A percentile compares a stretch with the other conserved stretches of the same genome.
Conservation (phyloP, 2,329 filamentous ascomycete genomes). For the Xylariaceae sp. region DNA sequence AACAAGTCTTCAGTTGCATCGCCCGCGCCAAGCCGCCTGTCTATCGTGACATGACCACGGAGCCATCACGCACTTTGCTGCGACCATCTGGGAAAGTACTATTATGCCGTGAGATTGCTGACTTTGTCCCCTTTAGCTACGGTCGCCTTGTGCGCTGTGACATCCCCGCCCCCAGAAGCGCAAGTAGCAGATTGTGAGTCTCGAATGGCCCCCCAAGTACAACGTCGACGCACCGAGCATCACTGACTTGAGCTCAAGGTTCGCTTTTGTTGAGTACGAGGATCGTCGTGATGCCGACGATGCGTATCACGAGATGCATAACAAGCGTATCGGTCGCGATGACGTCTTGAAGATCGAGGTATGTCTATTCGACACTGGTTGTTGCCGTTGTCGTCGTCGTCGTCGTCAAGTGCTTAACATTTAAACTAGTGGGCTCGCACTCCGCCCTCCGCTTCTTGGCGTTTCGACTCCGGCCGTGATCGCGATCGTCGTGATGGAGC, state of each 20-base stretch:
- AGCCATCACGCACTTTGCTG: conserved; percentile 30
- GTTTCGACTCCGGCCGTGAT: conserved; percentile 87
- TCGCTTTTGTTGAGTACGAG: conserved; percentile 99
- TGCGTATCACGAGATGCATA: conserved; percentile 99
- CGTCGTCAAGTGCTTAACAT: conserved; percentile 17
- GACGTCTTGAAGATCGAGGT: conserved; percentile 98
- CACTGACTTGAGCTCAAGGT: conserved; percentile 45
- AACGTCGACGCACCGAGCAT: conserved; percentile 7
- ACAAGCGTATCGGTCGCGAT: conserved; percentile 94
- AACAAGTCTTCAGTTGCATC: conserved; percentile 32
- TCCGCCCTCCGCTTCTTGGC: conserved; percentile 95
- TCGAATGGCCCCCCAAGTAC: neutral
- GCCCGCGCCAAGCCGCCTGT: conserved; percentile 34
- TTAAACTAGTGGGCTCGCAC: conserved; percentile 86
- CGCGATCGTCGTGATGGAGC: conserved; percentile 54
- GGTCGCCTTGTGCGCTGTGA: conserved; percentile 97
- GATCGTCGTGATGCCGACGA: conserved; percentile 97
- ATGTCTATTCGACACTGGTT: conserved; percentile 29
- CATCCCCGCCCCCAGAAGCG: conserved; percentile 91
- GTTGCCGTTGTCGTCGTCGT: neutral
- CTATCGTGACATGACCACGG: conserved; percentile 32
- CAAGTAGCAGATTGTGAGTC: conserved; percentile 90
- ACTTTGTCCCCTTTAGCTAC: conserved; percentile 60
- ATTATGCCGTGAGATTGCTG: conserved; percentile 36
- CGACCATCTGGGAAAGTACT: conserved; percentile 31